A percentile compares a stretch with the other conserved stretches of the same genome.
Evolutionary conservation across 2,329 filamentous ascomycete species (phyloP).

Genomic region (Sporothrix brasiliensis): DNA sequence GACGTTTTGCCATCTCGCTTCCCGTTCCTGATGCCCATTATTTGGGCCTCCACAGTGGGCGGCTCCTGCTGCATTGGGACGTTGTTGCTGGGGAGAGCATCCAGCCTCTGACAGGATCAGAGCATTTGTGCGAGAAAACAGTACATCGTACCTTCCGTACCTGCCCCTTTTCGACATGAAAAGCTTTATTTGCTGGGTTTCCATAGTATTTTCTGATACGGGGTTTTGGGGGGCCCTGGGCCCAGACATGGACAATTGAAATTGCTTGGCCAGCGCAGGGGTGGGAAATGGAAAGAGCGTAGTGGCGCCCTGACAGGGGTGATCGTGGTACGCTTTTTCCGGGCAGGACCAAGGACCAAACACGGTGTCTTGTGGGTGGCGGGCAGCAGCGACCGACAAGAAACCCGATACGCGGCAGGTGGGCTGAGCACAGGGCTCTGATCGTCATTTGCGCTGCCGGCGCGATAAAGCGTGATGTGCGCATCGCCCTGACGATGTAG

Average conservation of each 20-base stretch:
- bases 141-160: neutral
- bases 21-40: conserved; percentile 21
- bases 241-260: conserved; percentile 6
- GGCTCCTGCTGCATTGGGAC: conserved; percentile 23
- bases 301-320: conserved; percentile 23
- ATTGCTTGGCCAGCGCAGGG: conserved; percentile 28
- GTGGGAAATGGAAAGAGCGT: conserved; percentile 4
- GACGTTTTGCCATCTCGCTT: conserved; percentile 3
- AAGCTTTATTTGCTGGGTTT: conserved; percentile 16
- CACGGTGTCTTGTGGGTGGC: conserved; percentile 4
- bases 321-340: neutral
- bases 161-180: neutral
- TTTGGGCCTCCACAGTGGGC: conserved; percentile 29
- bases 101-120: neutral
- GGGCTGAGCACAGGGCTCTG: conserved; percentile 30
- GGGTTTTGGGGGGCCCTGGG: conserved; percentile 1
- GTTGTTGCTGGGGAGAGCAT: conserved; percentile 26
- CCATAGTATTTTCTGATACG: neutral
- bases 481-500: conserved; percentile 14
- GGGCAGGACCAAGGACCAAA: conserved; percentile 7
- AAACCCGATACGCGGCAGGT: conserved; percentile 8
- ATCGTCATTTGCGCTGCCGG: conserved; percentile 30
- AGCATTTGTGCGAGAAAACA: neutral
- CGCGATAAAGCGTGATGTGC: conserved; percentile 20
- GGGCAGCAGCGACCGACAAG: conserved; percentile 1